Conservation (phyloP, 495 filamentous ascomycete species). For the Umbilicaria muhlenbergii region DNA sequence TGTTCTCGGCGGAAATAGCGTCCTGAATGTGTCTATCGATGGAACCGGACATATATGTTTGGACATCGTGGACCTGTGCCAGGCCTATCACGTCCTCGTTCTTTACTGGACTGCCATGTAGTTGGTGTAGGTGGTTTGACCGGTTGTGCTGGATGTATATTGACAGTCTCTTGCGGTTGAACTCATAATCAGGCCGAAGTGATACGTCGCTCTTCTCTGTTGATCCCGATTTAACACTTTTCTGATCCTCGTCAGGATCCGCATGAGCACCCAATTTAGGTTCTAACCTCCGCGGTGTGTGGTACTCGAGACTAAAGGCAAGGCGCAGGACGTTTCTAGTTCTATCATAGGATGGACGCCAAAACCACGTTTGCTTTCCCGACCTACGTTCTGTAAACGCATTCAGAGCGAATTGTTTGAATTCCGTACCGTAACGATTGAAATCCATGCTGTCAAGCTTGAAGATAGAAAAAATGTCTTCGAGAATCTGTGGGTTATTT, state of each 20-base stretch:
- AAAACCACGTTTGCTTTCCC: conserved; percentile 3
- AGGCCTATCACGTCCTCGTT: neutral
- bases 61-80: too few species aligned
- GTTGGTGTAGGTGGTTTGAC: neutral
- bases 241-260: neutral
- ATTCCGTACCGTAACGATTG: neutral
- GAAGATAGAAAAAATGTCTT: neutral
- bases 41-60: too few species aligned
- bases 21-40: neutral
- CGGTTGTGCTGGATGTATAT: conserved; percentile 4
- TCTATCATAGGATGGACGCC: conserved; percentile 1
- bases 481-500: conserved; percentile 2
- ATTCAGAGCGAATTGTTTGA: neutral
- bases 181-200: neutral
- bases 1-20: neutral
- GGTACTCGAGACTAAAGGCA: conserved; percentile 7
- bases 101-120: neutral
- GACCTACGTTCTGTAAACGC: neutral
- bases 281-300: neutral
- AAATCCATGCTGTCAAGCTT: conserved; percentile 1
- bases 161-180: conserved; percentile 1
- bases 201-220: neutral
- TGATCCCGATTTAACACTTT: neutral
- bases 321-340: neutral
- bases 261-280: neutral